phyloP scores from a whole-genome alignment of 1,139 yeast species.

The Blastobotrys apis region DNA sequence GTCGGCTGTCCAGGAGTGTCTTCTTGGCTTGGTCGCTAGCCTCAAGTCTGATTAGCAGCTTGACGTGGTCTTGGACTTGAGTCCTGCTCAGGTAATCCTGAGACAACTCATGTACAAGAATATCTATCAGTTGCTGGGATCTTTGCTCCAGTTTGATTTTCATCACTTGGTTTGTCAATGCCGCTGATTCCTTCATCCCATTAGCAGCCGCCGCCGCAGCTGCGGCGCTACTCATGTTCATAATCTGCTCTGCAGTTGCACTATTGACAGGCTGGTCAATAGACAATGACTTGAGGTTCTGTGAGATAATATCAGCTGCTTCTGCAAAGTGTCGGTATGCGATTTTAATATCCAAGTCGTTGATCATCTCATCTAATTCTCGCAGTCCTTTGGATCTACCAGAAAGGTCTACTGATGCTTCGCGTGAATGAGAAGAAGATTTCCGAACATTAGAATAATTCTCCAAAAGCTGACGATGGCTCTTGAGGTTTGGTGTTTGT shows the following conservation, averaged over 20 bases:
- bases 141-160: constrained; percentile 31
- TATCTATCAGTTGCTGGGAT: constrained; percentile 26
- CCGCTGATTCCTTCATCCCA: constrained; percentile 6
- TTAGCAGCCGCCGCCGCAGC: constrained; percentile 17
- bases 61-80: constrained; percentile 33
- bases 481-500: constrained; percentile 18
- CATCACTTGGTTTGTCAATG: constrained; percentile 12
- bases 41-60: constrained; percentile 42
- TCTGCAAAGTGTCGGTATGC: constrained; percentile 56
- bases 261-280: constrained; percentile 6
- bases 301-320: constrained; percentile 51
- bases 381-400: constrained; percentile 37
- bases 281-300: constrained; percentile 13
- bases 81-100: constrained; percentile 35
- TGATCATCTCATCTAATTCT: constrained; percentile 56
- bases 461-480: constrained; percentile 13
- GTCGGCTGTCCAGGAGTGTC: constrained; percentile 45
- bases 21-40: constrained; percentile 46
- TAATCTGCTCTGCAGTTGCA: constrained; percentile 16
- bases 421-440: constrained; percentile 11
- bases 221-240: constrained; percentile 17
- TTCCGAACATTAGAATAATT: constrained; percentile 12
- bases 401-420: constrained; percentile 14
- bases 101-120: constrained; percentile 33
- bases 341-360: constrained; percentile 61